Evolutionary conservation across 306 rosid species (phyloP), one percentile per base, ranked within the genome.

Genomic region (Prosopis cineraria): DNA sequence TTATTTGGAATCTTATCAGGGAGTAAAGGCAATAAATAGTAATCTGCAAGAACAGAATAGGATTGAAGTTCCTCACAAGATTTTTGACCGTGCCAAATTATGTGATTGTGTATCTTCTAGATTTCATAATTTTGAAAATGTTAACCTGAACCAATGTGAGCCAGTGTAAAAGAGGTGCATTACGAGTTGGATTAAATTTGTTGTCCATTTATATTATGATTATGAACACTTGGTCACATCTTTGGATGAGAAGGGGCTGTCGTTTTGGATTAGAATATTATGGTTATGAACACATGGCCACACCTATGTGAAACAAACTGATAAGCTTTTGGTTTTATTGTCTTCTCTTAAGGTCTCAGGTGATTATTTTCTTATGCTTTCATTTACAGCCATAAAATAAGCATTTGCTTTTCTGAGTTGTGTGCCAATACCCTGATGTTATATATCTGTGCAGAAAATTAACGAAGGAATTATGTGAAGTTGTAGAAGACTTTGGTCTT

Each of bases 381-480:
- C 68, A 45, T 31, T 74, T 69, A 37, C 31, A 17, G 73, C 72
- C 72, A 66, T 56, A 76, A 37, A 36, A 29, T 20, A 50, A 30
- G 29, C 48, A 31, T 58, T 50, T 73, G 30, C 52, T 72, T 43
- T 75, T 62, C 19, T n/a, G 56, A 74, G 59, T 41, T 36, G 50
- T 48, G 30, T 65, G 39, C 58, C 27, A 25, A 9, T 66, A 4
- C 41, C 70, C 13, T 68, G 58, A 30, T 78, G 27, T 19, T 77
- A 55, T 40, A 77, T 53, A 27, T 36, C 56, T 63, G 83, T 90
- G 87, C 93, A 95, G 98, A 88, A 95, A 95, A 86, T 97, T 95
- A 70, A 95, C 98, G 4, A 89, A 95, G 86, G 97, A 89, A 88
- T 88, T 95, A 60, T 95, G 98, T 83, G 98, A 88, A 44, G 96